phyloP scores from a whole-genome alignment of 352 stramenopile genomes.

The Vaucheria bursata region DNA sequence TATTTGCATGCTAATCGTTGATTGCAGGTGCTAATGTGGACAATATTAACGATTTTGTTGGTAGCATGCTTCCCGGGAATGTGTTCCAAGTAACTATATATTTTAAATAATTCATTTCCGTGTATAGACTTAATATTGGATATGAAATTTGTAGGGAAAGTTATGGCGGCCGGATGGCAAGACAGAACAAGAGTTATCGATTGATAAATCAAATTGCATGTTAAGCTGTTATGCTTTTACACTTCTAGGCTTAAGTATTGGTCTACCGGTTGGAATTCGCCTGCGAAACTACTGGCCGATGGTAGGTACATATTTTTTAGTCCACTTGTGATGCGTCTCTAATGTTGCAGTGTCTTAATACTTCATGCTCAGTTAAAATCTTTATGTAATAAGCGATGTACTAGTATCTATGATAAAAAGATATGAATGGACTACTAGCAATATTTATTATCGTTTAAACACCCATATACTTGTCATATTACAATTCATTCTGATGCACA shows the following conservation, averaged over 20 bases:
- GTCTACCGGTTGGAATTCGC: not conserved
- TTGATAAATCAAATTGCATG: conserved; percentile 6
- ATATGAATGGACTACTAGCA: not conserved
- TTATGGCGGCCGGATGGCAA: not conserved
- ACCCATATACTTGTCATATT: not conserved
- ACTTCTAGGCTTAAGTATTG: not conserved
- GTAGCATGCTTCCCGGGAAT: not conserved
- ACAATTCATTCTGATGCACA: too few species aligned
- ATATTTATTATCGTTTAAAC: not conserved
- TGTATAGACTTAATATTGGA: not conserved
- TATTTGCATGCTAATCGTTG: too few species aligned
- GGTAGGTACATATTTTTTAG: not conserved
- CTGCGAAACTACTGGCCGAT: conserved; percentile 12
- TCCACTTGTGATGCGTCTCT: not conserved
- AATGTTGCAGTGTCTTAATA: not conserved
- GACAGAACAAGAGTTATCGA: not conserved
- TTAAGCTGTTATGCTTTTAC: conserved; percentile 6
- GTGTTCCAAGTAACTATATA: not conserved
- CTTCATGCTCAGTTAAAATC: not conserved
- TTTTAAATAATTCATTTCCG: not conserved
- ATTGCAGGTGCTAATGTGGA: conserved; percentile 5
- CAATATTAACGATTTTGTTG: not conserved
- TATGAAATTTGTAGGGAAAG: not conserved
- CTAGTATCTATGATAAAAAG: not conserved
- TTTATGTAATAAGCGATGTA: not conserved